Conservation (phyloP, 805 yeast species). For the Starmerella davenportii region DNA sequence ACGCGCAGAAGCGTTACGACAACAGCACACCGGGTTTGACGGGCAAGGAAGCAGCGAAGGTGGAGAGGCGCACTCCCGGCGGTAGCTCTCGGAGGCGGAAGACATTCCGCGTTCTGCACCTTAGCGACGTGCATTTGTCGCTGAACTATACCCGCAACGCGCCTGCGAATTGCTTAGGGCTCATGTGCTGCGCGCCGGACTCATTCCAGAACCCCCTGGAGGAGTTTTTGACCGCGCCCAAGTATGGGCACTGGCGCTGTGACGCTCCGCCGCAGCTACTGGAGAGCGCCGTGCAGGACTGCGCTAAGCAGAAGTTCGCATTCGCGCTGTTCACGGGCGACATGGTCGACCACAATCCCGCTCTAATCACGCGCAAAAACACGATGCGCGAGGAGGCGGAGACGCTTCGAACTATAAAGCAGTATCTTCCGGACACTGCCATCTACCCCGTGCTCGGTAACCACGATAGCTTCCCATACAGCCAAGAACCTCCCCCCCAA, state of each 20-base stretch:
- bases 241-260: slow-evolving; percentile 45
- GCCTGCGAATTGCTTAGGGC: slow-evolving; percentile 24
- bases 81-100: slow-evolving; percentile 7
- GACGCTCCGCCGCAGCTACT: slow-evolving; percentile 48
- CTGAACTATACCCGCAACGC: slow-evolving; percentile 31
- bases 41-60: no score
- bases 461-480: slow-evolving; percentile 59
- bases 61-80: background rate
- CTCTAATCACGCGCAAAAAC: slow-evolving; percentile 31
- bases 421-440: slow-evolving; percentile 33
- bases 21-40: background rate
- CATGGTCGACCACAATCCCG: slow-evolving; percentile 45
- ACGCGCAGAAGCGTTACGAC: background rate
- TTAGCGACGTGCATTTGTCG: slow-evolving; percentile 50
- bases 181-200: slow-evolving; percentile 44
- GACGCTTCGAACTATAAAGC: slow-evolving; percentile 36
- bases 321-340: slow-evolving; percentile 60
- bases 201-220: slow-evolving; percentile 24
- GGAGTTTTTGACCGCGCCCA: slow-evolving; percentile 32
- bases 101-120: slow-evolving; percentile 43
- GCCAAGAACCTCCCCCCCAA: slow-evolving; percentile 41
- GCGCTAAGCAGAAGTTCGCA: slow-evolving; percentile 27
- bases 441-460: slow-evolving; percentile 49
- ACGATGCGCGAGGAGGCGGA: slow-evolving; percentile 38
- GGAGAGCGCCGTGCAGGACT: slow-evolving; percentile 36